Base-by-base conservation (phyloP, 2,329 filamentous ascomycete genomes). In the Paraphaeosphaeria minitans region DNA sequence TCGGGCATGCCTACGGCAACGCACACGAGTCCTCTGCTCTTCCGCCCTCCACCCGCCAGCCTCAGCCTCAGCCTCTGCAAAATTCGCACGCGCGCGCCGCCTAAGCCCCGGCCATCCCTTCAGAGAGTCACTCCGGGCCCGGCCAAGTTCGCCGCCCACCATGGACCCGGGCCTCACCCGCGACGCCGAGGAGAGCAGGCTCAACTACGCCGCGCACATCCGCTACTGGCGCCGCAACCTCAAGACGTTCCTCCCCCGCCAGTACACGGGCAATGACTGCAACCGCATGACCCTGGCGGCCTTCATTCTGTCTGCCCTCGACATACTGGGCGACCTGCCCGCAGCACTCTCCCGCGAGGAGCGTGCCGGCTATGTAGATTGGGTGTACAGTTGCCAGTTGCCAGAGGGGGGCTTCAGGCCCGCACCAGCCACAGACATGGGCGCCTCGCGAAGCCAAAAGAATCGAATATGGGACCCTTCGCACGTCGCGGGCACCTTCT, bases 211-310 rank as follows among this genome's bases (percentile, higher is more conserved):
- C 35, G 72, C 68, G 57, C 95, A 99, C 76, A 82, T 95, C 74
- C 92, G 90, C 73, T 99, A 97, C 84, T 99, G 93, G 89, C 86
- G 93, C 65, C 89, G 93, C 73, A 97, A 94, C 75, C 85, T 95
- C 64, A 90, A 89, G 74, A 89, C 89, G 24, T 85, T 89, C 61
- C 87, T 99, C 7, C 95, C 95, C 0, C 84, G 88, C 47, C 84
- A 87, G 62, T 99, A 98, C 81, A 96, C 91, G 16, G 84, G 88
- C 74, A 95, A 90, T 75, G 95, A 99, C 80, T 92, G 92, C 66
- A 94, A 89, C 70, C 93, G 95, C 69, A 90, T 98, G 81, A 90
- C 90, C 5, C 87, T 98, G 55, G 93, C 88, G 66, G 96, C 89
- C 81, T 97, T 99, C 81, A 93, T 90, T 66, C 80, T 98, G 69